Conservation (phyloP, 805 yeast species). For the Ogataea angusta region DNA sequence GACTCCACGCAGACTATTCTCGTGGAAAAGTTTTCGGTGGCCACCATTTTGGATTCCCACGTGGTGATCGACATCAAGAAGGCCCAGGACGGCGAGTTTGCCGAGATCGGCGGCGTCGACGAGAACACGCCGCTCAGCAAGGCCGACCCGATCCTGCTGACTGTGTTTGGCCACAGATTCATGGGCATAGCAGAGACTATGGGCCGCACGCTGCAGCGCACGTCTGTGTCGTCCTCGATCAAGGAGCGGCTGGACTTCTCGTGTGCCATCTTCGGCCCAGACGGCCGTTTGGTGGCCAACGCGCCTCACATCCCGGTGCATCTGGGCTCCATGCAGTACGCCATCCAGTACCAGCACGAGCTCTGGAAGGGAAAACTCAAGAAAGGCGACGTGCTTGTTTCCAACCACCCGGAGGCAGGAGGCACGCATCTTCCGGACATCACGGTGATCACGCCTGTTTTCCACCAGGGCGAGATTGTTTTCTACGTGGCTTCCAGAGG, state of each 20-base stretch:
- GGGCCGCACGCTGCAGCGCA: conserved; percentile 41
- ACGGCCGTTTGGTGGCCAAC: conserved; percentile 40
- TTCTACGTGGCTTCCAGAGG: conserved; percentile 56
- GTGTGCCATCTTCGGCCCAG: conserved; percentile 42
- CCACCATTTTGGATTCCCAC: conserved; percentile 35
- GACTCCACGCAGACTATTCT: conserved; percentile 39
- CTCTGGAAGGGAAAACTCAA: conserved; percentile 36
- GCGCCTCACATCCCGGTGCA: conserved; percentile 45
- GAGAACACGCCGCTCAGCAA: conserved; percentile 8
- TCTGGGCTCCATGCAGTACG: conserved; percentile 42
- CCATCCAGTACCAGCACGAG: conserved; percentile 37
- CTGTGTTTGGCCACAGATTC: conserved; percentile 42
- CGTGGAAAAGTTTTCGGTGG: conserved; percentile 35
- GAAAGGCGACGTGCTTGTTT: conserved; percentile 39
- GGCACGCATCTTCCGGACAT: conserved; percentile 47
- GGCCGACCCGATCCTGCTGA: conserved; percentile 39
- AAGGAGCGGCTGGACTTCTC: conserved; percentile 43
- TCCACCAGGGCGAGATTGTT: conserved; percentile 38
- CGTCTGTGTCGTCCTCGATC: conserved; percentile 39
- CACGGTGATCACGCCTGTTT: conserved; percentile 54
- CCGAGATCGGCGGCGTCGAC: conserved; percentile 11
- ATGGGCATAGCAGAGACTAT: conserved; percentile 46
- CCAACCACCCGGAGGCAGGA: conserved; percentile 41
- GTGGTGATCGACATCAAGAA: conserved; percentile 27
- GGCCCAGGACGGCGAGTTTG: conserved; percentile 3